Evolutionary conservation across 2,329 filamentous ascomycete species (phyloP).

Genomic region (Orbilia quercus): DNA sequence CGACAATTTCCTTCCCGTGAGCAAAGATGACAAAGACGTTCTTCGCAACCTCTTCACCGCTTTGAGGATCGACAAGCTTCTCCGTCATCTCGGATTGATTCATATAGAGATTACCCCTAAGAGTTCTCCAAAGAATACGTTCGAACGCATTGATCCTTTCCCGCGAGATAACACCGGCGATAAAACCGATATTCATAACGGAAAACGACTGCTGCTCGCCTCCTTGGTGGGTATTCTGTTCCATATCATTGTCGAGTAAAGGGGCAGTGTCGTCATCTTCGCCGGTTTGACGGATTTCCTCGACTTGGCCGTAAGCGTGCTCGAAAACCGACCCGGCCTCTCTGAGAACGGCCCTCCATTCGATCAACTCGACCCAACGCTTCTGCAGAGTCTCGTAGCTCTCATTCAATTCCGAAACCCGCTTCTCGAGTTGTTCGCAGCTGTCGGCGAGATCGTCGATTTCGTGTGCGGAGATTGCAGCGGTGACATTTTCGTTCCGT

Average conservation of each 20-base stretch:
- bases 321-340: constrained; percentile 99
- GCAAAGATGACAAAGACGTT: constrained; percentile 99
- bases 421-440: constrained; percentile 89
- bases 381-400: constrained; percentile 99
- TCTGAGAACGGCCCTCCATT: constrained; percentile 97
- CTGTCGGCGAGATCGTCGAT: constrained; percentile 96
- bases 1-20: constrained; percentile 96
- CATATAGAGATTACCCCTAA: constrained; percentile 99
- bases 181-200: constrained; percentile 79
- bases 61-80: constrained; percentile 87
- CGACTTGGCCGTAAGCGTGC: constrained; percentile 91
- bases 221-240: constrained; percentile 85
- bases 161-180: constrained; percentile 92
- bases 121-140: constrained; percentile 94
- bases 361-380: constrained; percentile 92
- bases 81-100: constrained; percentile 99
- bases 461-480: constrained; percentile 88
- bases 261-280: constrained; percentile 89
- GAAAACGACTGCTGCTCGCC: constrained; percentile 77
- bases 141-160: constrained; percentile 96
- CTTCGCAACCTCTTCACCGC: constrained; percentile 92
- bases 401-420: constrained; percentile 90
- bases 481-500: constrained; percentile 86
- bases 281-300: constrained; percentile 81
- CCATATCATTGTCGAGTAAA: constrained; percentile 83